Percentiles rank a stretch among this genome's conserved stretches.
Conservation (phyloP, 2,329 filamentous ascomycete species). For the Tympanopsis confertula region DNA sequence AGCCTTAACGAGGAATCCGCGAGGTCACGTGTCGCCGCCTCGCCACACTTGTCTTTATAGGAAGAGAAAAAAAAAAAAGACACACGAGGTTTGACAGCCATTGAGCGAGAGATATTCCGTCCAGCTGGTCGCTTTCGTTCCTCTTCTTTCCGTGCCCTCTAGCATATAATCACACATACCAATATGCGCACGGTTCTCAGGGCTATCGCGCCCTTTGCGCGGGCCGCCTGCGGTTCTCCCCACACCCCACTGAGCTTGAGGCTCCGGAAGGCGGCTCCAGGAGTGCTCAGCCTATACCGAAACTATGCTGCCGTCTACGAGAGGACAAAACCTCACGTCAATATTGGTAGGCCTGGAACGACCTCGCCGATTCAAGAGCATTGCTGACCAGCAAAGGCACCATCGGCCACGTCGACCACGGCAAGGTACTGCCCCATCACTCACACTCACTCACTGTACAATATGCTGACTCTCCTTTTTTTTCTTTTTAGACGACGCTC, state of each 20-base stretch:
- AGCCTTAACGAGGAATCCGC: too few relatives aligned
- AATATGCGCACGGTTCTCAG: constrained; percentile 75
- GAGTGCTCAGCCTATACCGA: constrained; percentile 54
- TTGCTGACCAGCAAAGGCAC: constrained; percentile 45
- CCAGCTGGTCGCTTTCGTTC: too few relatives aligned
- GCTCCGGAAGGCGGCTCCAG: constrained; percentile 47
- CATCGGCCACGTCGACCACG: constrained; percentile 98
- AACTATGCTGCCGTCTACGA: constrained; percentile 60
- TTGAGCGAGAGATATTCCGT: too few relatives aligned
- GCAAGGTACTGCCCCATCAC: constrained; percentile 58
- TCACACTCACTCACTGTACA: neutral
- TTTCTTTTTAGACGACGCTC: constrained; percentile 67
- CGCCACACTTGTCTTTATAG: too few relatives aligned
- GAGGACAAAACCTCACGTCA: constrained; percentile 92
- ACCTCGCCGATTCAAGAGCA: neutral
- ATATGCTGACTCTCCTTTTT: constrained; percentile 5
- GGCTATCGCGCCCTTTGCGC: constrained; percentile 67
- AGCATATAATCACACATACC: constrained; percentile 10
- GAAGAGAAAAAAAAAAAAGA: too few relatives aligned
- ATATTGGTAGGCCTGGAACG: constrained; percentile 61
- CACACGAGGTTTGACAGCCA: too few relatives aligned
- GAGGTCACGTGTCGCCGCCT: too few relatives aligned
- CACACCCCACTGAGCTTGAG: constrained; percentile 68
- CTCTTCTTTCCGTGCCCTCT: too few relatives aligned
- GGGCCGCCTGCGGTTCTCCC: constrained; percentile 65